These are phyloP conservation scores for Limonium bicolor DNA, from an alignment of 148 eudicot species.

Conservation along the genomic window DNA sequence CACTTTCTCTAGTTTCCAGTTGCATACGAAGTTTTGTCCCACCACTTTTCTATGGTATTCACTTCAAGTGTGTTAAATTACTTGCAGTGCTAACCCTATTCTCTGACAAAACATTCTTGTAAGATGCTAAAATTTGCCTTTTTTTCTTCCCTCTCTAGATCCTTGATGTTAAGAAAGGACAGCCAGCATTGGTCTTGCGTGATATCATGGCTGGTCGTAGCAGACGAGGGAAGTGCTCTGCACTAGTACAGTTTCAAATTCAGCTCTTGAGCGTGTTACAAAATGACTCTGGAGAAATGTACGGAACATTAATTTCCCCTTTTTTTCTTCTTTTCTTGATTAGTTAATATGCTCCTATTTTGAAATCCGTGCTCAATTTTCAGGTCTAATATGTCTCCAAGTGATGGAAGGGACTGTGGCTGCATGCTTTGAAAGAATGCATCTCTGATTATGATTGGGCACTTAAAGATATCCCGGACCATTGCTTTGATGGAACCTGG, in stretches of 20 bases:
- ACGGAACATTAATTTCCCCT: slow-evolving; percentile 8
- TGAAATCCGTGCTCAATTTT: slow-evolving; percentile 4
- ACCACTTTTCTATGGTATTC: too few relatives aligned
- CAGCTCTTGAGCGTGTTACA: slow-evolving; percentile 34
- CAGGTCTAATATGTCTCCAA: slow-evolving; percentile 24
- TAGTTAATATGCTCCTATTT: background rate
- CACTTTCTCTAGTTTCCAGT: too few relatives aligned
- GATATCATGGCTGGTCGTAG: slow-evolving; percentile 45
- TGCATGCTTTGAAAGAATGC: slow-evolving; percentile 25
- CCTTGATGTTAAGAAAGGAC: slow-evolving; percentile 50
- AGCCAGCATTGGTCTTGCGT: slow-evolving; percentile 41
- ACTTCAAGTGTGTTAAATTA: too few relatives aligned
- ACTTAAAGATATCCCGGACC: slow-evolving; percentile 24
- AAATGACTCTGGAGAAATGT: slow-evolving; percentile 36
- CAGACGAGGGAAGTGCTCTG: slow-evolving; percentile 41
- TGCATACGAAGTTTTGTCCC: too few relatives aligned
- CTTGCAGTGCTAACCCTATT: too few relatives aligned
- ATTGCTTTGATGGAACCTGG: slow-evolving; percentile 30
- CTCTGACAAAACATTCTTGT: background rate
- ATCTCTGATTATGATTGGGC: slow-evolving; percentile 24
- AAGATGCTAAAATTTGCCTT: background rate
- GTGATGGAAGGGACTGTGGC: slow-evolving; percentile 39
- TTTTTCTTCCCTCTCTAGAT: slow-evolving; percentile 17
- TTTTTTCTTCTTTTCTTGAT: background rate
- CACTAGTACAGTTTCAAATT: slow-evolving; percentile 38